phyloP scores from a whole-genome alignment of 768 basidiomycete genomes.

The Boletus pseudo-olivaceus region DNA sequence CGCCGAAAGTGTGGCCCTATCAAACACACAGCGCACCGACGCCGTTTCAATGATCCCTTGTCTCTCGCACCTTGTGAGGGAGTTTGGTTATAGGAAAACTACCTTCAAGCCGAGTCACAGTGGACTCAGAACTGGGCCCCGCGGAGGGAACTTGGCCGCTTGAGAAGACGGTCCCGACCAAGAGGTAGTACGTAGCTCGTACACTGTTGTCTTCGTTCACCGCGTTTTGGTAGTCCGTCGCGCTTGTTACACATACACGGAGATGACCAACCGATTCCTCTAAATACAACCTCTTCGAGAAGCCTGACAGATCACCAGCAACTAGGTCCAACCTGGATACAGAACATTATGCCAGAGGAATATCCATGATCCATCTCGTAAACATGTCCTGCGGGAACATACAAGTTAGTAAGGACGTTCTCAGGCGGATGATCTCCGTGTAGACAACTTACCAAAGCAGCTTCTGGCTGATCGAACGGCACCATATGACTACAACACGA shows the following conservation, averaged over 20 bases:
- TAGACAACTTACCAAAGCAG: slow-evolving; percentile 57
- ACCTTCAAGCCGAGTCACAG: too few relatives aligned
- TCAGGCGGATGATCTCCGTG: neutral
- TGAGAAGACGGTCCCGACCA: too few relatives aligned
- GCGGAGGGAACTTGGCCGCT: too few relatives aligned
- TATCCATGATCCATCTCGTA: slow-evolving; percentile 54
- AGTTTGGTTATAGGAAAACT: too few relatives aligned
- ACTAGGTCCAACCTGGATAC: neutral
- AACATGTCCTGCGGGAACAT: slow-evolving; percentile 48
- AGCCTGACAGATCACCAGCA: neutral
- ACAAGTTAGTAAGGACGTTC: neutral
- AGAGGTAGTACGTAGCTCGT: too few relatives aligned
- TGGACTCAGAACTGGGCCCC: too few relatives aligned
- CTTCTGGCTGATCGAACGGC: slow-evolving; percentile 87
- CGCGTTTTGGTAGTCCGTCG: too few relatives aligned
- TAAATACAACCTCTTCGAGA: neutral
- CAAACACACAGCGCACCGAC: too few relatives aligned
- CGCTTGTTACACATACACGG: neutral
- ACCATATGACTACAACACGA: slow-evolving; percentile 70
- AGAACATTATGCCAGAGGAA: slow-evolving; percentile 37
- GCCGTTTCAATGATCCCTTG: too few relatives aligned
- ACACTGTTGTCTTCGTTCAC: too few relatives aligned
- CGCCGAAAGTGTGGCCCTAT: too few relatives aligned
- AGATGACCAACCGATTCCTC: neutral
- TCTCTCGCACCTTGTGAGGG: too few relatives aligned